These are phyloP conservation scores for Pseudozyma pruni DNA, from an alignment of 1,284 basidiomycete genomes.

Conservation along the genomic window DNA sequence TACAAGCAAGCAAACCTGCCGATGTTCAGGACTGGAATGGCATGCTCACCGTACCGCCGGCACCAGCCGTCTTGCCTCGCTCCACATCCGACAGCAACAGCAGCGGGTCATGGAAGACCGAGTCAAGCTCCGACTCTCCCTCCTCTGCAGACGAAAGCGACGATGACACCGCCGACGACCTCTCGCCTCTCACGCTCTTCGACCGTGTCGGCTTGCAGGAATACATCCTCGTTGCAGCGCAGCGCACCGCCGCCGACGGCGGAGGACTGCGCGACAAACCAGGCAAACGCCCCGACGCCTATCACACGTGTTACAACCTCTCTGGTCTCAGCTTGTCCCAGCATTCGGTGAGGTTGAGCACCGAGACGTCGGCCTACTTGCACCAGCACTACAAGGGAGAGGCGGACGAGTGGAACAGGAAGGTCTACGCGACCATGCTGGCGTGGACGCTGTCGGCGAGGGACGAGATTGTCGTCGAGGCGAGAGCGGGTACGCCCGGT, in stretches of 20 bases:
- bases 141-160: slow-evolving; percentile 4
- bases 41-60: slow-evolving; percentile 32
- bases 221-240: slow-evolving; percentile 86
- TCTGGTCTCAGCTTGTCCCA: slow-evolving; percentile 60
- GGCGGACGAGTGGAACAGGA: slow-evolving; percentile 36
- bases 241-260: slow-evolving; percentile 72
- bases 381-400: slow-evolving; percentile 10
- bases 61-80: slow-evolving; percentile 7
- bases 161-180: slow-evolving; percentile 21
- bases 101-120: slow-evolving; percentile 39
- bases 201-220: slow-evolving; percentile 78
- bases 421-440: slow-evolving; percentile 45
- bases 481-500: slow-evolving; percentile 6
- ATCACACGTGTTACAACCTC: slow-evolving; percentile 68
- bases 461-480: slow-evolving; percentile 34
- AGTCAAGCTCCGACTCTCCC: slow-evolving; percentile 15
- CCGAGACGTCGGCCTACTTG: slow-evolving; percentile 18
- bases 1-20: slow-evolving; percentile 48
- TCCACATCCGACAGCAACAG: slow-evolving; percentile 7
- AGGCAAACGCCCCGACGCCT: slow-evolving; percentile 76
- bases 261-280: slow-evolving; percentile 95
- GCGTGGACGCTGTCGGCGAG: slow-evolving; percentile 40
- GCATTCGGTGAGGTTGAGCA: slow-evolving; percentile 52
- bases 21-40: slow-evolving; percentile 35
- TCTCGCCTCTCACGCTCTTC: slow-evolving; percentile 46